Base-by-base conservation (phyloP, 768 basidiomycete species). In the Phaffia tasmanica region DNA sequence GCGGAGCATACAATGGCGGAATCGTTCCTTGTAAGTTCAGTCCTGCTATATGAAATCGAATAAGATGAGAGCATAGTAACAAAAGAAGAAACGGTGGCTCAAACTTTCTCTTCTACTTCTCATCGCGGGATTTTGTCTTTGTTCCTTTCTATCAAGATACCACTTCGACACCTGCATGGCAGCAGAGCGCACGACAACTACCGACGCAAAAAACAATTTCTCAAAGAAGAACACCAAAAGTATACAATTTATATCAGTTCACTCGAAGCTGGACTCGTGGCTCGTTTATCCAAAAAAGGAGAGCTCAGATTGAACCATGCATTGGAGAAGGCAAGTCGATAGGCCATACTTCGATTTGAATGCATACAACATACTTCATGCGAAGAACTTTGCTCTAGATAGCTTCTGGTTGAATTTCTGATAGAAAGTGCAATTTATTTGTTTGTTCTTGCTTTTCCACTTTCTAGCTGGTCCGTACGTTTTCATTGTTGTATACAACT, bases 181-280 rank as follows among this genome's bases (percentile, higher is more conserved):
- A 72, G 80, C 71, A 97, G 86, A 77, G 86, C 95, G 0, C 81
- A 83, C 71, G 82, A 82, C 68, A 99, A 99, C 74, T 98, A 92
- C 90, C 88, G 89, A 78, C 86, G 84, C 74, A 93, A 87, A 74
- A 90, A 88, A 2, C 85, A 89, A 73, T 89, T 89, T 75, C 79
- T 98, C 57, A 81, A 92, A 62, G 83, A 87, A 11, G 94, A 99
- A 78, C 88, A 90, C 51, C 88, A 91, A 74, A 98, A 98, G 76
- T 98, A 97, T 76, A 85, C 89, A 62, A 87, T 88, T 19, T 99
- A 99, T 75, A 86, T 94, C 64, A 91, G 94, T 70, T 88, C 91
- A 7, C 81, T 99, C 1, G 35, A 83, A 86, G 74, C 77, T 80
- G 4, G 93, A 87, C 48, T 93, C 92, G 85, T 79, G 80, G 11